phyloP scores from a whole-genome alignment of 2,329 filamentous ascomycete species.

The Graphium sp. region DNA sequence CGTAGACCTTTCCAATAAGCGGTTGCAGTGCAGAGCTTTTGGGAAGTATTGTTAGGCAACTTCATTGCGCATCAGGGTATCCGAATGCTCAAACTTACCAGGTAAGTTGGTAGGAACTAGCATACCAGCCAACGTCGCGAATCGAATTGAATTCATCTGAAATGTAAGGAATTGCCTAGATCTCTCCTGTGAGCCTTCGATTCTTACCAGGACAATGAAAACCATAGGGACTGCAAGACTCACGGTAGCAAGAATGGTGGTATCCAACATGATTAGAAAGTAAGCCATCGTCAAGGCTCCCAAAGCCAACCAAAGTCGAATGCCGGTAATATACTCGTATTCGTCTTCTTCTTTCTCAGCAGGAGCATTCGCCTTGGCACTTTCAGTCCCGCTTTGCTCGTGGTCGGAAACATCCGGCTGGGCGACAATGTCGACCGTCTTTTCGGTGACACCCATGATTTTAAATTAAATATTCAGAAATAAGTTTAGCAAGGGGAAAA shows the following conservation, averaged over 20 bases:
- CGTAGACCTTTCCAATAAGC: conserved; percentile 30
- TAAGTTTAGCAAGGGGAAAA: too few species aligned
- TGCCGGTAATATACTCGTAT: too few species aligned
- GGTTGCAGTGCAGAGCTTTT: conserved; percentile 27
- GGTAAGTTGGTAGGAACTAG: conserved; percentile 25
- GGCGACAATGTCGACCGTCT: too few species aligned
- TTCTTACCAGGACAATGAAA: neutral
- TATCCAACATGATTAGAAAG: conserved; percentile 28
- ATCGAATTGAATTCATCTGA: conserved; percentile 28
- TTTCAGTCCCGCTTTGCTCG: too few species aligned
- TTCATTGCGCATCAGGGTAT: neutral
- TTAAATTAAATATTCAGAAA: too few species aligned
- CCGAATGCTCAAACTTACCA: conserved; percentile 12
- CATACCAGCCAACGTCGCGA: conserved; percentile 35
- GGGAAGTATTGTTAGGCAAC: neutral
- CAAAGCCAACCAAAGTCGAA: conserved; percentile 13
- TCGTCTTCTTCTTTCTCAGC: too few species aligned
- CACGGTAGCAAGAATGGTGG: conserved; percentile 30
- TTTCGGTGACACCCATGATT: too few species aligned
- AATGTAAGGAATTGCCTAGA: conserved; percentile 24
- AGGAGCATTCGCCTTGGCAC: too few species aligned
- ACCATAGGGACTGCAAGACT: conserved; percentile 4
- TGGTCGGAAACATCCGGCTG: too few species aligned
- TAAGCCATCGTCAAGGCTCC: conserved; percentile 16
- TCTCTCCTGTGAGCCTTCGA: conserved; percentile 2